phyloP scores from a whole-genome alignment of 805 yeast species.

The Zygosaccharomyces lentus region DNA sequence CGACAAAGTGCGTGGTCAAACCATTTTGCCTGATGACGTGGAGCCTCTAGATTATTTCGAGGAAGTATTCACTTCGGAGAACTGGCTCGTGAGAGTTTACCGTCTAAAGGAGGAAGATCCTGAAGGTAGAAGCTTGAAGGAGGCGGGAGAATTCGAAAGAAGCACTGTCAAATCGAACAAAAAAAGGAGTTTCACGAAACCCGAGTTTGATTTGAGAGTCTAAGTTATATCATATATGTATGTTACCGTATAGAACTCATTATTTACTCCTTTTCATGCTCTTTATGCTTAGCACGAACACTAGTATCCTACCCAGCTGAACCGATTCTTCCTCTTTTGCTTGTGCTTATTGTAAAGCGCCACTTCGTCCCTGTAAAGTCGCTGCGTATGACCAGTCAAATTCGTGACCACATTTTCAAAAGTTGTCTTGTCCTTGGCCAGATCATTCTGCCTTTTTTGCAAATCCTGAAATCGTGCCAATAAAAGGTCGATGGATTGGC shows the following conservation, averaged over 20 bases:
- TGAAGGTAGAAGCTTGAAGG: constrained; percentile 71
- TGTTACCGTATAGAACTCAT: constrained; percentile 7
- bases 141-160: constrained; percentile 53
- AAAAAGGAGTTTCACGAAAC: constrained; percentile 48
- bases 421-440: constrained; percentile 62
- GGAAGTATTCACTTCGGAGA: constrained; percentile 92
- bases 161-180: constrained; percentile 30
- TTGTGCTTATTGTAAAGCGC: constrained; percentile 36
- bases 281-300: neutral
- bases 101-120: constrained; percentile 85
- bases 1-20: constrained; percentile 89
- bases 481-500: constrained; percentile 26
- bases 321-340: constrained; percentile 16
- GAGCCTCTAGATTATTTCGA: constrained; percentile 71
- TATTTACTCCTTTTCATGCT: neutral
- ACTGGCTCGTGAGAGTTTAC: constrained; percentile 94
- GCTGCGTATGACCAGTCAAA: constrained; percentile 85
- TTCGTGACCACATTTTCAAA: constrained; percentile 88
- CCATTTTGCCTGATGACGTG: constrained; percentile 48
- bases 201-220: constrained; percentile 47
- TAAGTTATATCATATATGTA: constrained; percentile 10
- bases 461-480: constrained; percentile 35
- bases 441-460: constrained; percentile 40
- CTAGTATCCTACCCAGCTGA: constrained; percentile 18
- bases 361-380: constrained; percentile 52